Evolutionary conservation across 73 alveolate species (phyloP).

Genomic region (Paramecium octaurelia): DNA sequence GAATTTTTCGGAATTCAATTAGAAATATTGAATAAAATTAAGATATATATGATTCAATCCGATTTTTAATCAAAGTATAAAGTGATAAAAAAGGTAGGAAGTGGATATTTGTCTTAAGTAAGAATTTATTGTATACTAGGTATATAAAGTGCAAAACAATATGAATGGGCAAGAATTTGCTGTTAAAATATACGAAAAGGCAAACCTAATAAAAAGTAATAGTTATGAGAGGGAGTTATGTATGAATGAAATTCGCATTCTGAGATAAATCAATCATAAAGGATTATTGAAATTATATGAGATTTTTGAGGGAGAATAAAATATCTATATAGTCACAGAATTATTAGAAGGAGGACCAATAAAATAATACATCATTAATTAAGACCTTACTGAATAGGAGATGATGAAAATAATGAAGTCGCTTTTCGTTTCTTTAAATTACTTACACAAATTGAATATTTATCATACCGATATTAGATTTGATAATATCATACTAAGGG

Average conservation of each 20-base stretch:
- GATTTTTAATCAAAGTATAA: not conserved
- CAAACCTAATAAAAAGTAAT: not conserved
- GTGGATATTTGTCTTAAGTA: not conserved
- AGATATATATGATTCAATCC: not conserved
- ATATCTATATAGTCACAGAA: not conserved
- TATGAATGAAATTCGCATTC: conserved; percentile 16
- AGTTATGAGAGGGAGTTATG: not conserved
- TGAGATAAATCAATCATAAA: conserved; percentile 34
- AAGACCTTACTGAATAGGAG: not conserved
- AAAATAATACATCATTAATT: not conserved
- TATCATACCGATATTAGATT: conserved; percentile 40
- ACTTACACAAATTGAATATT: conserved; percentile 30
- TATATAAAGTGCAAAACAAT: not conserved
- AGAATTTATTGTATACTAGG: not conserved
- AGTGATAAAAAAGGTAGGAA: not conserved
- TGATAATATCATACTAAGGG: conserved; percentile 38
- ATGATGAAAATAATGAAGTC: conserved; percentile 35
- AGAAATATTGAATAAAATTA: not conserved
- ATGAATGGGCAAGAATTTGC: not conserved
- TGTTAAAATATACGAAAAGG: not conserved
- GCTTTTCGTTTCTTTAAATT: not conserved
- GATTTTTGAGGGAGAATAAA: not conserved
- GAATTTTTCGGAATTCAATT: not conserved
- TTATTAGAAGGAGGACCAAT: not conserved
- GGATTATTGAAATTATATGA: conserved; percentile 28